Evolutionary conservation across 805 yeast genomes (phyloP).

Genomic region (Wickerhamomyces xylosicus): DNA sequence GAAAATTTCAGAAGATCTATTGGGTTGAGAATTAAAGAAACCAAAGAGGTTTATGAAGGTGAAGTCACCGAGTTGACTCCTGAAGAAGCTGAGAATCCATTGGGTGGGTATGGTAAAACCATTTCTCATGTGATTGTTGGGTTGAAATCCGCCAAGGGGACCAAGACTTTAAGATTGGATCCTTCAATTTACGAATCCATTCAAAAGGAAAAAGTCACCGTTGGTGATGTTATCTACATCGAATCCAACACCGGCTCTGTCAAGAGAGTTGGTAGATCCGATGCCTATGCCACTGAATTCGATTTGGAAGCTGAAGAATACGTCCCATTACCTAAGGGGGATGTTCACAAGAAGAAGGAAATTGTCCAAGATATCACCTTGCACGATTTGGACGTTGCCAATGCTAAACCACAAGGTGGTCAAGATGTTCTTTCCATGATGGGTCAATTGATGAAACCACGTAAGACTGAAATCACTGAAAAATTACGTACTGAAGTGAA

Average conservation of each 20-base stretch:
- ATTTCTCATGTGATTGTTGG: conserved; percentile 92
- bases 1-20: conserved; percentile 95
- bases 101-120: conserved; percentile 97
- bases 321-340: conserved; percentile 98
- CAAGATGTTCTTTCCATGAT: conserved; percentile 92
- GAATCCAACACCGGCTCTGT: conserved; percentile 98
- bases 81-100: conserved; percentile 91
- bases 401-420: conserved; percentile 94
- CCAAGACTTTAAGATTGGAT: conserved; percentile 80
- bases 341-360: conserved; percentile 95
- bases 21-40: conserved; percentile 91
- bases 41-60: conserved; percentile 96
- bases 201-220: conserved; percentile 87
- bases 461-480: conserved; percentile 94
- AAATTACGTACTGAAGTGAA: conserved; percentile 89
- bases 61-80: conserved; percentile 95
- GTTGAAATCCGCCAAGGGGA: conserved; percentile 83
- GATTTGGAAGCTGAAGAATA: conserved; percentile 98
- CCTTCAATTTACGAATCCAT: conserved; percentile 90
- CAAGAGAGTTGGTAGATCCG: conserved; percentile 95
- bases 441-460: conserved; percentile 95
- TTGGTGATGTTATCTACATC: conserved; percentile 95
- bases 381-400: conserved; percentile 94
- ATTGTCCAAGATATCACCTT: conserved; percentile 95
- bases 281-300: conserved; percentile 96